Conservation (phyloP, 495 filamentous ascomycete genomes). For the Penicillium diatomitis region DNA sequence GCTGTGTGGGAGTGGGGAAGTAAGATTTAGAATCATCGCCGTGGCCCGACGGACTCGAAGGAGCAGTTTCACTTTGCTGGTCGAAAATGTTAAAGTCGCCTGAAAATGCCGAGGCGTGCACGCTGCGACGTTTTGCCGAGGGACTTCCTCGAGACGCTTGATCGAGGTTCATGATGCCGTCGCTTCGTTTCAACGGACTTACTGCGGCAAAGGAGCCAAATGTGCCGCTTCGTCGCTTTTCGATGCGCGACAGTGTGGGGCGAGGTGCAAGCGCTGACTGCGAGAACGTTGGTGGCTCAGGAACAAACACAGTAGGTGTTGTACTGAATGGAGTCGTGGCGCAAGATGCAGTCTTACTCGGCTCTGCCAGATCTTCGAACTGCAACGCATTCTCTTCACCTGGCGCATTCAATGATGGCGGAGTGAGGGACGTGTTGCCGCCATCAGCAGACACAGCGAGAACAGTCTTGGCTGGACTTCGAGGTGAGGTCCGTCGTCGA, state of each 20-base stretch:
- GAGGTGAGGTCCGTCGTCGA: constrained; percentile 55
- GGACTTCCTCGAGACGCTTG: constrained; percentile 69
- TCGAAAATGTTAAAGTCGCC: constrained; percentile 66
- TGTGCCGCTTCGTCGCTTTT: constrained; percentile 40
- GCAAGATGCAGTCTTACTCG: constrained; percentile 18
- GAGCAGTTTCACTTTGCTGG: constrained; percentile 23
- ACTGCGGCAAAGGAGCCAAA: constrained; percentile 48
- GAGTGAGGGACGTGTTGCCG: constrained; percentile 53
- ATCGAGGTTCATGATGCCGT: constrained; percentile 82
- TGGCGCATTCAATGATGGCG: constrained; percentile 22
- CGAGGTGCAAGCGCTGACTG: constrained; percentile 37
- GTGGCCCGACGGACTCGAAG: constrained; percentile 17
- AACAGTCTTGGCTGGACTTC: constrained; percentile 67
- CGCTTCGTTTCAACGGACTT: constrained; percentile 87
- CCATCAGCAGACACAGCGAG: constrained; percentile 60
- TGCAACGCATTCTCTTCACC: constrained; percentile 49
- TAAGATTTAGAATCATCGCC: constrained; percentile 12
- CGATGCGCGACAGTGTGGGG: constrained; percentile 35
- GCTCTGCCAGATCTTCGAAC: constrained; percentile 14
- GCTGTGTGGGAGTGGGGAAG: constrained; percentile 18
- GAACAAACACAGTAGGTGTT: constrained; percentile 20
- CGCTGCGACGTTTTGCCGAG: constrained; percentile 75
- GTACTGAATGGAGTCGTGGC: constrained; percentile 35
- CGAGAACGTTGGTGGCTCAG: constrained; percentile 6
- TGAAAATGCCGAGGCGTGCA: constrained; percentile 56